phyloP scores from a whole-genome alignment of 768 basidiomycete species.

The Lactarius tabidus region DNA sequence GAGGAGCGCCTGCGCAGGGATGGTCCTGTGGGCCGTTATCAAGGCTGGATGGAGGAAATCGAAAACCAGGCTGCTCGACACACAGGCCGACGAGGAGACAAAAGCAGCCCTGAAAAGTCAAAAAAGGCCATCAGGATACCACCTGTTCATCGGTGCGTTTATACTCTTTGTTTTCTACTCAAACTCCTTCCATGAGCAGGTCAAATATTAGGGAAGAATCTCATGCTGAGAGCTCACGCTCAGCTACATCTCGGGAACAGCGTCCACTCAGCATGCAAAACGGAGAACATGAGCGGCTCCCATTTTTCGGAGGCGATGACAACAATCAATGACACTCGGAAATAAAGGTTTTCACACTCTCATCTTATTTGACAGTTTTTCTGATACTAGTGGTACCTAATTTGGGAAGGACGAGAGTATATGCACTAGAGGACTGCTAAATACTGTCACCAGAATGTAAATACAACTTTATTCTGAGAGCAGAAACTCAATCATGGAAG shows the following conservation, averaged over 20 bases:
- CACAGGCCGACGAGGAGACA: not conserved
- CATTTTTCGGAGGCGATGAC: not conserved
- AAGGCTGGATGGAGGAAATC: conserved; percentile 16
- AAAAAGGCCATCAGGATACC: not conserved
- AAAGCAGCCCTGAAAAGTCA: not conserved
- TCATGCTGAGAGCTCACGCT: conserved; percentile 12
- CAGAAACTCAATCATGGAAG: not conserved
- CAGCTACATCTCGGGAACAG: not conserved
- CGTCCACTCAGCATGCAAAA: not conserved
- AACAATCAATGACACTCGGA: not conserved
- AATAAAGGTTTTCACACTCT: not conserved
- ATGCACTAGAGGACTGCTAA: not conserved
- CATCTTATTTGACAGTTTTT: not conserved
- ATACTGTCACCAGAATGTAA: not conserved
- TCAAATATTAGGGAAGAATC: not conserved
- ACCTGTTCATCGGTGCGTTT: not conserved
- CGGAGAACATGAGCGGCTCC: too few species aligned
- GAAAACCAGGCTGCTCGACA: not conserved
- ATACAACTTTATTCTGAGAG: not conserved
- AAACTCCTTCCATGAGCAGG: not conserved
- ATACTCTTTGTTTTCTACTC: not conserved
- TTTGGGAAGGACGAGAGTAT: not conserved
- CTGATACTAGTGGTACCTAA: not conserved
- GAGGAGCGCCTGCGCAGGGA: conserved; percentile 7
- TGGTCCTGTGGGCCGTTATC: not conserved